Evolutionary conservation across 257 asterid species (phyloP), one percentile per base, ranked within the genome.

Genomic region (Capsicum chinense): DNA sequence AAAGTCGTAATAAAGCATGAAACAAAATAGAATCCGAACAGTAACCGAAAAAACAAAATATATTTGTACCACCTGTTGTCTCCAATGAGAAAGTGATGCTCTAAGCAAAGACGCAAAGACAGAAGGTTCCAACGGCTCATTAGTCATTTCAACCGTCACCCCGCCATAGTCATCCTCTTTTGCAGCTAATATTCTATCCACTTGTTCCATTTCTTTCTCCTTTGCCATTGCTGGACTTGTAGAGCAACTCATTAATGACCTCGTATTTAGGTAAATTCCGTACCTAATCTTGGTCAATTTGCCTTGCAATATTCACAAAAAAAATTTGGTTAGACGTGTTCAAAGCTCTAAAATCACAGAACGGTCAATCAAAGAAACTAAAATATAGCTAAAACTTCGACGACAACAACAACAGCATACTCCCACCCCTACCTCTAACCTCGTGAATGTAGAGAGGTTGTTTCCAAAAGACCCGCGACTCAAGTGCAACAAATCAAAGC

Each of bases 61-160:
- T 8, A 17, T n/a, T 44, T 71, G 48, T 7, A 21, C 19, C 16
- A 93, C 99, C 97, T 87, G 90, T 47, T 67, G 88, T 39, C 91
- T 90, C 99, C 99, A 97, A 57, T 91, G 93, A 59, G 94, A 86
- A 84, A 97, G 89, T 39, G 99, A 97, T 56, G 98, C 94, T 86
- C 87, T 85, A 57, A 97, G 98, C 79, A 91, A 85, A 56, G 93
- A 89, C 70, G 39, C 87, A 85, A 94, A 97, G 70, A 86, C 84
- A 57, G 83, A 85, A 66, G 95, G 85, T 62, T 93, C 97, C 83
- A 97, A 73, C 87, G 92, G 94, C 87, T 90, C 94, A 60, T 50
- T 83, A 16, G 89, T 89, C 97, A 97, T 89, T 86, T 97, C 98
- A 16, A 97, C 97, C 4, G 90, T 89, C 68, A 95, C 93, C 54